These are phyloP conservation scores for Mycena venus DNA, from an alignment of 768 basidiomycete genomes.

Conservation along the genomic window DNA sequence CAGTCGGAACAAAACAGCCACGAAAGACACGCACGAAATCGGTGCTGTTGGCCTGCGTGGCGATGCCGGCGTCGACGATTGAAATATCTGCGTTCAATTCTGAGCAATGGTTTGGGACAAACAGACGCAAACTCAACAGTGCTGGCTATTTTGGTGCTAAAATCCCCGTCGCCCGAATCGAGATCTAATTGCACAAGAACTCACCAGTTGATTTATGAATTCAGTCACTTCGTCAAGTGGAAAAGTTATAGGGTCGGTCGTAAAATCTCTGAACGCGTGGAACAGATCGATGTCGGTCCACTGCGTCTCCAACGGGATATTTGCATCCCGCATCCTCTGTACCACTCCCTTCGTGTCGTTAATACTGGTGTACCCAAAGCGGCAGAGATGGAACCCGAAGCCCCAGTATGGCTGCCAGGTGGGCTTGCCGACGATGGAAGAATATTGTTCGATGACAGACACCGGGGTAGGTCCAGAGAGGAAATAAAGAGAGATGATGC, in stretches of 20 bases:
- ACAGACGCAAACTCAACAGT: constrained; percentile 47
- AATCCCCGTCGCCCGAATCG: constrained; percentile 4
- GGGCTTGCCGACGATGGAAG: constrained; percentile 72
- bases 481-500: constrained; percentile 84
- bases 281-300: constrained; percentile 87
- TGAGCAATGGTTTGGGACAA: constrained; percentile 18
- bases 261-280: constrained; percentile 77
- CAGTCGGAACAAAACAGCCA: constrained; percentile 5
- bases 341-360: constrained; percentile 57
- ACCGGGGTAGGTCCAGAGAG: constrained; percentile 71
- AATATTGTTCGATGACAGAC: constrained; percentile 78
- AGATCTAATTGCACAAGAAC: constrained; percentile 39
- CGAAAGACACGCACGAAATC: constrained; percentile 65
- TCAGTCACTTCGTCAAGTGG: constrained; percentile 64
- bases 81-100: constrained; percentile 65
- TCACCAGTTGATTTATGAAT: constrained; percentile 71
- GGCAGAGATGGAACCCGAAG: constrained; percentile 84
- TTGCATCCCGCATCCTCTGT: constrained; percentile 68
- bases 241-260: constrained; percentile 74
- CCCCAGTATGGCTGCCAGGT: constrained; percentile 82
- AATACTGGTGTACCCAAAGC: constrained; percentile 51
- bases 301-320: constrained; percentile 86
- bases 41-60: constrained; percentile 67
- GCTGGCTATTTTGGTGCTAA: constrained; percentile 55
- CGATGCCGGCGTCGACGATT: constrained; percentile 76